phyloP scores from a whole-genome alignment of 257 asterid species.

The Solanum rostratum region DNA sequence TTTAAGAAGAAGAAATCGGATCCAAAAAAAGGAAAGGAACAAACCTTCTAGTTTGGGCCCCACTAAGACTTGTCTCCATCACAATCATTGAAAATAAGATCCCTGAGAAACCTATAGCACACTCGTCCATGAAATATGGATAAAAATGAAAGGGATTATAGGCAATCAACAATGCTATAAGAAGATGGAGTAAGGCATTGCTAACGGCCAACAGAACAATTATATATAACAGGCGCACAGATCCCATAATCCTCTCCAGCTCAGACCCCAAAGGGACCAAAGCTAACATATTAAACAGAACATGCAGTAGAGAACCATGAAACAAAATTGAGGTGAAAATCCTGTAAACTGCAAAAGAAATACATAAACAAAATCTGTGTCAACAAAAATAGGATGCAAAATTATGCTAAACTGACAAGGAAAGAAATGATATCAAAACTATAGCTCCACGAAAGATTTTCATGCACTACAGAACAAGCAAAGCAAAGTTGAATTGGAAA shows the following conservation, averaged over 20 bases:
- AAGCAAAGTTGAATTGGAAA: neutral
- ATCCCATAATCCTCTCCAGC: slow-evolving; percentile 98
- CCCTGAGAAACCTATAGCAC: slow-evolving; percentile 96
- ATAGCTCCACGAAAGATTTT: neutral
- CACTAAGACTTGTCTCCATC: slow-evolving; percentile 90
- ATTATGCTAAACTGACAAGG: neutral
- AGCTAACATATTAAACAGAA: slow-evolving; percentile 93
- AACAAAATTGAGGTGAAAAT: slow-evolving; percentile 61
- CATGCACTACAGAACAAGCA: neutral
- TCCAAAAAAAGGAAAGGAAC: neutral
- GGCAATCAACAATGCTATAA: slow-evolving; percentile 50
- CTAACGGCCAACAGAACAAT: slow-evolving; percentile 58
- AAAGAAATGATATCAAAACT: neutral
- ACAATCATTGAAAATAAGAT: slow-evolving; percentile 90
- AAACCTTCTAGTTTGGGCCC: slow-evolving; percentile 85
- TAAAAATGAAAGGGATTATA: slow-evolving; percentile 40
- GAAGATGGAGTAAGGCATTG: slow-evolving; percentile 77
- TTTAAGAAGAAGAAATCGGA: neutral
- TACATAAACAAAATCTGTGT: neutral
- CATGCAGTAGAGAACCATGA: slow-evolving; percentile 90
- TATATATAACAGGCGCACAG: slow-evolving; percentile 63
- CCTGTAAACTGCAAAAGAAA: slow-evolving; percentile 70
- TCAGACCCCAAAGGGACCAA: slow-evolving; percentile 96
- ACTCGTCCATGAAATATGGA: slow-evolving; percentile 58
- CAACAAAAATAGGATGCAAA: neutral